Conservation (phyloP, 805 yeast species). For the Cyberlindnera sargentensis region DNA sequence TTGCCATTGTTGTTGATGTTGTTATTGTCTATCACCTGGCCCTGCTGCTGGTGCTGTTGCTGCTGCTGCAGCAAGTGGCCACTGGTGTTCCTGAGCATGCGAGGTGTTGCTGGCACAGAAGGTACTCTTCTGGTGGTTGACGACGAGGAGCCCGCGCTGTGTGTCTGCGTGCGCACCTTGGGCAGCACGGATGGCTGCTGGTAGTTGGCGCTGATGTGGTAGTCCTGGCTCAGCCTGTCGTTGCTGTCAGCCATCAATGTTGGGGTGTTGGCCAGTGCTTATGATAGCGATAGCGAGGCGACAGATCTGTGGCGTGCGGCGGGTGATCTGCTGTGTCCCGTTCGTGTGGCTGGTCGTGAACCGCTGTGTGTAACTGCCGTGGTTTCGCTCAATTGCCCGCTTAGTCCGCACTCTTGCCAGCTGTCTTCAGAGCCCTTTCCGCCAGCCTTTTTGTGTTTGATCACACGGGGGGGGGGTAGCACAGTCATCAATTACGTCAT, state of each 20-base stretch:
- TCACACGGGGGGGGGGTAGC: neutral
- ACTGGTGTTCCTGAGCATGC: conserved; percentile 58
- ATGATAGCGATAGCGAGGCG: too few species aligned
- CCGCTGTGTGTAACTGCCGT: too few species aligned
- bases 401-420: too few species aligned
- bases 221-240: conserved; percentile 15
- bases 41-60: conserved; percentile 1
- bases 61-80: conserved; percentile 24
- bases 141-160: conserved; percentile 1
- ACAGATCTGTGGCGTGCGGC: too few species aligned
- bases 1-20: conserved; percentile 3
- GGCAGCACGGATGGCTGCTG: conserved; percentile 18
- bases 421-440: too few species aligned
- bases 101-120: conserved; percentile 55
- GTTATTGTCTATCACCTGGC: conserved; percentile 1
- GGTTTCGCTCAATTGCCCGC: too few species aligned
- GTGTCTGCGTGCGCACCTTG: conserved; percentile 17
- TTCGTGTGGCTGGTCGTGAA: too few species aligned
- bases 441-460: neutral
- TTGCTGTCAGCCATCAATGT: neutral
- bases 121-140: conserved; percentile 13
- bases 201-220: conserved; percentile 20
- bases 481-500: neutral
- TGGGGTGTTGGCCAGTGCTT: neutral
- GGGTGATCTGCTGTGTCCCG: too few species aligned